Evolutionary conservation across 192 early-diverging fungal species (phyloP), one percentile per base, ranked within the genome.

Genomic region (Linnemannia schmuckeri): DNA sequence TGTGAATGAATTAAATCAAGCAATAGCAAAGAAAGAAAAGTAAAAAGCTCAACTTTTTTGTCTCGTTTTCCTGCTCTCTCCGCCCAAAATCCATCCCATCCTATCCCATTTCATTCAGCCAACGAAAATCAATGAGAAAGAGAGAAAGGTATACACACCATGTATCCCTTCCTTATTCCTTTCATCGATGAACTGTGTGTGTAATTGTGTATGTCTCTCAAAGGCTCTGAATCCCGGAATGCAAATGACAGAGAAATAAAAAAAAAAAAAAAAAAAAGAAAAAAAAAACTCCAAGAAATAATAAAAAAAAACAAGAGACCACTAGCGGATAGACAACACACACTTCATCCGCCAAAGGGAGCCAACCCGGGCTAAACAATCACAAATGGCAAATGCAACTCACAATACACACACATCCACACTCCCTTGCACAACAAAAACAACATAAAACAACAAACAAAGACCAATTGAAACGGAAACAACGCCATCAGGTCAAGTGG

Each of bases 291-390:
- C 57, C 61, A 66, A 66, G 27, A 35, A 63, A 10, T 46, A 46
- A 63, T 13, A 63, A 0, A 66, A 52, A 52, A 52, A 7, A 12
- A 66, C 0, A 66, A 30, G 12, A 66, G 24, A 66, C 61, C 61
- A 66, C 61, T 66, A 33, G 61, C 3, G 27, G 30, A 33, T 15
- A 33, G 61, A 35, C 61, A 66, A 33, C 61, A 66, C 61, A 66
- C 27, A 27, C 61, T 61, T 61, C 55, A 27, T 27, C 55, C 12
- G 12, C n/a, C 61, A 33, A 66, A 66, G 30, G 27, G 27, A 66
- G 61, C 27, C 61, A 66, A 66, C 61, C 61, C 61, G 61, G 61
- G 30, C 61, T 66, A 66, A 66, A 66, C 61, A 66, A 66, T 66
- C 4, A 66, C 61, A 66, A 33, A 33, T 33, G 61, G 61, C 13